Conservation (phyloP, 768 basidiomycete species). For the Amanita fuliginea region DNA sequence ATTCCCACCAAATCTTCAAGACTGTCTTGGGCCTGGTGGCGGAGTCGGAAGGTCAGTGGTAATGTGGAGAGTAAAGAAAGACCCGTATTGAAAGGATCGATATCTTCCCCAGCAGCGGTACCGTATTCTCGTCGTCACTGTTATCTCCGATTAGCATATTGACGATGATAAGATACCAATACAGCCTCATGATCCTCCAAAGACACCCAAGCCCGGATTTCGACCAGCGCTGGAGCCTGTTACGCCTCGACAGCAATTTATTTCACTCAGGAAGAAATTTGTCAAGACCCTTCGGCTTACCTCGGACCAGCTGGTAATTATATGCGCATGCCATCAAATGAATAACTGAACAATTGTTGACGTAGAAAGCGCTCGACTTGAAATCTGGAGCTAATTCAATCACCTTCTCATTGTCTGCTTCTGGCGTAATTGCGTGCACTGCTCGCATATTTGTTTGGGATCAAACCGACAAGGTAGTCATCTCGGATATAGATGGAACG, state of each 20-base stretch:
- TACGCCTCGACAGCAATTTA: slow-evolving; percentile 2
- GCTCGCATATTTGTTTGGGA: slow-evolving; percentile 97
- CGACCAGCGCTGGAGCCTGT: neutral
- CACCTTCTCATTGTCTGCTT: slow-evolving; percentile 84
- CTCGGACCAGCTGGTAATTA: slow-evolving; percentile 66
- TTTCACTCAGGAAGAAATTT: slow-evolving; percentile 36
- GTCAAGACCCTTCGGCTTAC: slow-evolving; percentile 90
- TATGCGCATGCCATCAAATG: neutral
- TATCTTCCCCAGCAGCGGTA: slow-evolving; percentile 16
- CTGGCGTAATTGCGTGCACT: slow-evolving; percentile 74
- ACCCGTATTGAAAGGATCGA: slow-evolving; percentile 13
- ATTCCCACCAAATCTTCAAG: slow-evolving; percentile 32
- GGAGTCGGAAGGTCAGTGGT: slow-evolving; percentile 26
- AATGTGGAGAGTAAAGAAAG: slow-evolving; percentile 16
- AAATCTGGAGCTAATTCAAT: slow-evolving; percentile 85
- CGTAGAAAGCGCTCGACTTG: slow-evolving; percentile 74
- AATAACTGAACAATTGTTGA: neutral
- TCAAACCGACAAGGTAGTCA: slow-evolving; percentile 77
- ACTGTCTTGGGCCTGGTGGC: slow-evolving; percentile 85
- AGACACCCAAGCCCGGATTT: neutral
- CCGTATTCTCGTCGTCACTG: neutral
- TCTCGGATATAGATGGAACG: slow-evolving; percentile 98
- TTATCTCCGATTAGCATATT: neutral
- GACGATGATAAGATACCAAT: neutral
- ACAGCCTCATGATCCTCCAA: neutral